phyloP scores from a whole-genome alignment of 1,139 yeast genomes.

The Wickerhamomyces sp. region DNA sequence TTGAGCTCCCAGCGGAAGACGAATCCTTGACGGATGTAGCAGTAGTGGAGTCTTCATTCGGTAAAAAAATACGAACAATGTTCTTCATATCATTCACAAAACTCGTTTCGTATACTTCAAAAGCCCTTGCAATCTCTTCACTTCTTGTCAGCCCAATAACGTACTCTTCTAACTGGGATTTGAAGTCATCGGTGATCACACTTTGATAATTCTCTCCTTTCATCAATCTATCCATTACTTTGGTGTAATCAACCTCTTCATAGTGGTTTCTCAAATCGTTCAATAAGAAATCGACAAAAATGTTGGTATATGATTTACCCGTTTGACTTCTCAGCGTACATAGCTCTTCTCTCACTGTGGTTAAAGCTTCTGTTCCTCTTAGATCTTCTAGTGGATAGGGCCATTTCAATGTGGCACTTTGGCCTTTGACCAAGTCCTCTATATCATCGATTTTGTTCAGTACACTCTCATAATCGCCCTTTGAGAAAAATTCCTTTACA shows the following conservation, averaged over 20 bases:
- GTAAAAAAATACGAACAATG: conserved; percentile 62
- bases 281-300: conserved; percentile 50
- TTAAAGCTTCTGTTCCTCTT: conserved; percentile 52
- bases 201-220: conserved; percentile 15
- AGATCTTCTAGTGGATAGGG: conserved; percentile 48
- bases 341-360: conserved; percentile 46
- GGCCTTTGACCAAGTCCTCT: conserved; percentile 55
- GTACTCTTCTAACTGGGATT: conserved; percentile 37
- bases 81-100: conserved; percentile 67
- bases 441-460: conserved; percentile 52
- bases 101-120: conserved; percentile 60
- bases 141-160: conserved; percentile 57
- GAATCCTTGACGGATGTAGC: conserved; percentile 11
- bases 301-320: conserved; percentile 60
- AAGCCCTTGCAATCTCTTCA: conserved; percentile 60
- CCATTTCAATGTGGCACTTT: conserved; percentile 35
- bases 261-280: conserved; percentile 59
- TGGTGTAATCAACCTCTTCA: conserved; percentile 40
- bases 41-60: conserved; percentile 32
- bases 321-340: conserved; percentile 50
- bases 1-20: conserved; percentile 15
- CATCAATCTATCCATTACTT: conserved; percentile 48
- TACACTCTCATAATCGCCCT: conserved; percentile 38
- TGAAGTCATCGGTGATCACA: conserved; percentile 27
- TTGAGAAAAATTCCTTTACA: conserved; percentile 44